Conservation (phyloP, 2,329 filamentous ascomycete genomes). For the Colletotrichum musicola region DNA sequence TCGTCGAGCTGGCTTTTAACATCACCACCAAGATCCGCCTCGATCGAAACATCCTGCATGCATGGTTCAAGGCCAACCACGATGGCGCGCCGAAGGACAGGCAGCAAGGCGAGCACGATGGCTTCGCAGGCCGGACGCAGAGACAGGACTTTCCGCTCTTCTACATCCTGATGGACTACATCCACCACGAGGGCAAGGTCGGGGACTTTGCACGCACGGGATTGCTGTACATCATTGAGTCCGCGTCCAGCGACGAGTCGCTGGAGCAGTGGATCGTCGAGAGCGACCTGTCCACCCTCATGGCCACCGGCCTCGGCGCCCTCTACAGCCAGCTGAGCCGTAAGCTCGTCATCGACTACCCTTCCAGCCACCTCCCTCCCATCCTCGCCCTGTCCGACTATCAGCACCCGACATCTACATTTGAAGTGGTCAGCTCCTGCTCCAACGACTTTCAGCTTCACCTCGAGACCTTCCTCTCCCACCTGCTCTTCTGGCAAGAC, state of each 20-base stretch:
- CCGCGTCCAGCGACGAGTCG: conserved; percentile 83
- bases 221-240: conserved; percentile 94
- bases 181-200: conserved; percentile 93
- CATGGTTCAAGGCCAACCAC: conserved; percentile 84
- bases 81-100: conserved; percentile 50
- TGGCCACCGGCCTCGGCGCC: conserved; percentile 94
- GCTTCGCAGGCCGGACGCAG: conserved; percentile 86
- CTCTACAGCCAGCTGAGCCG: conserved; percentile 75
- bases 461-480: conserved; percentile 92
- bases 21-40: conserved; percentile 96
- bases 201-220: conserved; percentile 97
- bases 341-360: conserved; percentile 85
- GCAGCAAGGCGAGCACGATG: conserved; percentile 74
- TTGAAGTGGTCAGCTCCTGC: conserved; percentile 80
- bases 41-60: conserved; percentile 85
- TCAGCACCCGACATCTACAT: conserved; percentile 75
- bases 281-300: conserved; percentile 94
- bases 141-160: conserved; percentile 96
- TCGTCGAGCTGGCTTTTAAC: conserved; percentile 94
- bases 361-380: conserved; percentile 80
- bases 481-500: conserved; percentile 98
- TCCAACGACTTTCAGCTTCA: conserved; percentile 84
- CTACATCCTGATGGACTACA: conserved; percentile 95
- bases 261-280: conserved; percentile 98
- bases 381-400: conserved; percentile 93